A percentile compares a stretch with the other conserved stretches of the same genome.
Evolutionary conservation across 805 yeast genomes (phyloP).

Genomic region (Millerozyma acaciae): DNA sequence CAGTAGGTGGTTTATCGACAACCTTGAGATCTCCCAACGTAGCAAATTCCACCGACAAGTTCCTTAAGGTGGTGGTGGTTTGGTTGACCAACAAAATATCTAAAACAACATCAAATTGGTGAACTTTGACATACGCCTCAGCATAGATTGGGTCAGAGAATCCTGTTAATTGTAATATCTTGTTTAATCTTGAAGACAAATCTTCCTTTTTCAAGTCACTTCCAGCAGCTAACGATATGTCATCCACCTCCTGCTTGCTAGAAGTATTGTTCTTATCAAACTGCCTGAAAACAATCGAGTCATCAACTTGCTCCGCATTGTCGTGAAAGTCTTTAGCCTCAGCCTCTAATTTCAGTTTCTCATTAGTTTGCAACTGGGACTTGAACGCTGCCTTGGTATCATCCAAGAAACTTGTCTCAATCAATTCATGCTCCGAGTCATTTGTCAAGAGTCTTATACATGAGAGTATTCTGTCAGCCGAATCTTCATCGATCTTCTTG

Average conservation of each 20-base stretch:
- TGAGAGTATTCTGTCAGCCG: conserved; percentile 89
- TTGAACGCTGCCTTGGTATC: conserved; percentile 85
- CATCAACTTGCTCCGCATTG: conserved; percentile 75
- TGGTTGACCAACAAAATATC: conserved; percentile 94
- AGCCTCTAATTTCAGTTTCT: conserved; percentile 51
- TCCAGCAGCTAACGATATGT: conserved; percentile 50
- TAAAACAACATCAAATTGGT: conserved; percentile 91
- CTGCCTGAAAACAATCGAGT: conserved; percentile 74
- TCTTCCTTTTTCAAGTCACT: conserved; percentile 51
- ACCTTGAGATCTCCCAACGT: conserved; percentile 95
- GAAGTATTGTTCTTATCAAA: conserved; percentile 45
- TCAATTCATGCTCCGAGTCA: conserved; percentile 48
- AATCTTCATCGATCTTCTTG: conserved; percentile 89
- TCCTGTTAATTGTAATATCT: conserved; percentile 93
- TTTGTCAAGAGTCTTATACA: conserved; percentile 78
- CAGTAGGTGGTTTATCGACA: conserved; percentile 84
- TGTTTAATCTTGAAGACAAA: conserved; percentile 74
- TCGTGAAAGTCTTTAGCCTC: conserved; percentile 56
- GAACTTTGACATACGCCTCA: conserved; percentile 94
- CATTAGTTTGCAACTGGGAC: conserved; percentile 60
- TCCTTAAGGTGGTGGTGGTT: conserved; percentile 85
- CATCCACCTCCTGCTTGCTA: conserved; percentile 43
- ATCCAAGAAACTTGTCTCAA: conserved; percentile 72
- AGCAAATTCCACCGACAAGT: conserved; percentile 90
- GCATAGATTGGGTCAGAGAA: conserved; percentile 97